phyloP scores from a whole-genome alignment of 768 basidiomycete species.

The Lentinula aciculospora region DNA sequence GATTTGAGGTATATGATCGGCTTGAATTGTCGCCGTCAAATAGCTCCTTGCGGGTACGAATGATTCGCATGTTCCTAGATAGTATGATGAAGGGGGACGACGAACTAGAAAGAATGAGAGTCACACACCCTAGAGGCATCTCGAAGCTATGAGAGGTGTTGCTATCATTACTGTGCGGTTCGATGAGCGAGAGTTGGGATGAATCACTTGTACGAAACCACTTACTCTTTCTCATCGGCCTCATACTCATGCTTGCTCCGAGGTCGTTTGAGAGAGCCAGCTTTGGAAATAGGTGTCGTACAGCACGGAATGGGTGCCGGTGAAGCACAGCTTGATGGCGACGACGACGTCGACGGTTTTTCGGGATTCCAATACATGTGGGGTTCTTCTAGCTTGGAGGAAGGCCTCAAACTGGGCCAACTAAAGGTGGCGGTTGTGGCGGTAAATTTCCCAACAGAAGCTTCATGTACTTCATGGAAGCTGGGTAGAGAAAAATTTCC shows the following conservation, averaged over 20 bases:
- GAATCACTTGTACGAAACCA: background rate
- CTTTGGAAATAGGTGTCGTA: background rate
- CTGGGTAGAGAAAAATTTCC: background rate
- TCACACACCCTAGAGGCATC: background rate
- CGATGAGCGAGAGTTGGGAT: background rate
- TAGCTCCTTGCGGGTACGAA: constrained; percentile 15
- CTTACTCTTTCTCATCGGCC: background rate
- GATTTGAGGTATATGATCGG: constrained; percentile 22
- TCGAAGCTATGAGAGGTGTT: background rate
- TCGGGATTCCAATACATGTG: background rate
- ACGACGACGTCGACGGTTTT: background rate
- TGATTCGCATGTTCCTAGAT: constrained; percentile 12
- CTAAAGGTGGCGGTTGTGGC: constrained; percentile 38
- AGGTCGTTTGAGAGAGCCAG: background rate
- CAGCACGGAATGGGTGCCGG: background rate
- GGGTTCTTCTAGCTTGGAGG: constrained; percentile 20
- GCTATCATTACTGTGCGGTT: background rate
- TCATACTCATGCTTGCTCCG: background rate
- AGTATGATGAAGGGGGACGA: background rate
- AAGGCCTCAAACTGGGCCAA: constrained; percentile 41
- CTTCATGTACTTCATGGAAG: constrained; percentile 9
- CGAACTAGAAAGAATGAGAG: background rate
- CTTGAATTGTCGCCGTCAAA: constrained; percentile 13
- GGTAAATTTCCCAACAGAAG: constrained; percentile 33
- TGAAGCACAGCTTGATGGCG: background rate